Evolutionary conservation across 2,329 filamentous ascomycete genomes (phyloP).

Genomic region (Pseudogymnoascus sp.): DNA sequence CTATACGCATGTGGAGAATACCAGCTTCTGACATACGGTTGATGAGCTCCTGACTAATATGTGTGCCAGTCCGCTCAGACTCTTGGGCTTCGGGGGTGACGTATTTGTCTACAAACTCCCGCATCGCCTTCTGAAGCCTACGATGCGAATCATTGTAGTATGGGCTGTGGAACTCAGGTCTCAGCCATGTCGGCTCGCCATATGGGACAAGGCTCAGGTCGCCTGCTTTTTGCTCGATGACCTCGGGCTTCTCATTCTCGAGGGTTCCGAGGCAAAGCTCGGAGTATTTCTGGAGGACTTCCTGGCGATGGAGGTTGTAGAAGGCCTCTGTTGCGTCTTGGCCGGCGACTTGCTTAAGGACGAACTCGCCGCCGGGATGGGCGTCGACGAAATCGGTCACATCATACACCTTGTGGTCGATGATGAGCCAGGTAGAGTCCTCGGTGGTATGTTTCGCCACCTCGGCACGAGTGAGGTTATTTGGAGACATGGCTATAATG

Average conservation of each 20-base stretch:
- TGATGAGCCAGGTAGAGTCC: slow-evolving; percentile 73
- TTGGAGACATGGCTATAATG: slow-evolving; percentile 22
- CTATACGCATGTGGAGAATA: slow-evolving; percentile 73
- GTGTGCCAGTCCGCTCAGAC: slow-evolving; percentile 66
- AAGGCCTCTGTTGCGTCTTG: slow-evolving; percentile 75
- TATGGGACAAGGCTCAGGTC: slow-evolving; percentile 74
- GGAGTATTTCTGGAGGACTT: slow-evolving; percentile 76
- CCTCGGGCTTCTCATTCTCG: slow-evolving; percentile 65
- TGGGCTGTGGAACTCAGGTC: slow-evolving; percentile 66
- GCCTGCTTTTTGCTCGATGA: slow-evolving; percentile 61
- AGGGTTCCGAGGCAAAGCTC: slow-evolving; percentile 69
- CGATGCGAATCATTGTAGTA: slow-evolving; percentile 74
- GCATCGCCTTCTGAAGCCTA: slow-evolving; percentile 59
- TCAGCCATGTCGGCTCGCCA: slow-evolving; percentile 77
- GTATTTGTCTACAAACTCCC: slow-evolving; percentile 65
- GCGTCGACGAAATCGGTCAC: slow-evolving; percentile 77
- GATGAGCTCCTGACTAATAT: slow-evolving; percentile 65
- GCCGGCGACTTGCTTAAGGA: slow-evolving; percentile 73
- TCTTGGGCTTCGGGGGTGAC: slow-evolving; percentile 67
- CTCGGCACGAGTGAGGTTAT: slow-evolving; percentile 46
- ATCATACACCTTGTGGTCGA: slow-evolving; percentile 84
- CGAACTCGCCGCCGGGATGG: slow-evolving; percentile 74
- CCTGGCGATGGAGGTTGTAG: slow-evolving; percentile 87
- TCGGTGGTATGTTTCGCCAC: slow-evolving; percentile 70
- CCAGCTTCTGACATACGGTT: slow-evolving; percentile 69